phyloP scores from a whole-genome alignment of 495 filamentous ascomycete genomes.

The Hypomontagnella submonticulosa region DNA sequence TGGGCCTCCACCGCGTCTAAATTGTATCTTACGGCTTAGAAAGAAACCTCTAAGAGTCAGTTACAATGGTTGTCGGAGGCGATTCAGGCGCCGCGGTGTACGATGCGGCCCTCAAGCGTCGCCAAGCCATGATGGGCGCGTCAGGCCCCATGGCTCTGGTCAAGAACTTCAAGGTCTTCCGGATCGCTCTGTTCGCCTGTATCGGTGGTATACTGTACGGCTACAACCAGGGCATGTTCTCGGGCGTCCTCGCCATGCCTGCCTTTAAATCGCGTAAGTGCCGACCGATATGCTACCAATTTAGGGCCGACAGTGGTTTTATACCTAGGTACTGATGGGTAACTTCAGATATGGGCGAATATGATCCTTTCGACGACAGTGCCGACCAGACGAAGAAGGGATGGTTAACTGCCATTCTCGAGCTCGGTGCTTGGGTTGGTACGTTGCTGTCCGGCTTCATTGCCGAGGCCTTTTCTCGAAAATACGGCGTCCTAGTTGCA shows the following conservation, averaged over 20 bases:
- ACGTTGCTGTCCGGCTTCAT: conserved; percentile 79
- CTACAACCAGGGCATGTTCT: conserved; percentile 86
- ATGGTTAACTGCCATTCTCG: conserved; percentile 82
- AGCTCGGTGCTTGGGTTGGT: conserved; percentile 85
- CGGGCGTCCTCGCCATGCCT: conserved; percentile 73
- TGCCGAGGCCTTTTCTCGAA: conserved; percentile 77
- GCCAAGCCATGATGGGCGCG: conserved; percentile 70
- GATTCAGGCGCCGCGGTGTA: conserved; percentile 58
- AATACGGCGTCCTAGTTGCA: conserved; percentile 78
- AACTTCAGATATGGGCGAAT: conserved; percentile 70
- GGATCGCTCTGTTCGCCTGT: conserved; percentile 79
- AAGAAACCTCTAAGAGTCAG: background rate
- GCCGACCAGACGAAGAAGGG: conserved; percentile 73
- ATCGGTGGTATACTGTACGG: conserved; percentile 75
- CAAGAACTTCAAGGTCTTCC: conserved; percentile 76
- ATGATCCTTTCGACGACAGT: conserved; percentile 58
- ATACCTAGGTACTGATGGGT: conserved; percentile 45
- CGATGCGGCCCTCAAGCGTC: conserved; percentile 72
- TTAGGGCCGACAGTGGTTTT: conserved; percentile 18
- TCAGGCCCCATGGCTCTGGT: conserved; percentile 72
- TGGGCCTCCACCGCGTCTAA: background rate
- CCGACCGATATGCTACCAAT: background rate
- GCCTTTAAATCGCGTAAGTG: conserved; percentile 61
- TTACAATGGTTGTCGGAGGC: conserved; percentile 52
- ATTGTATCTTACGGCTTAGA: background rate